Base-by-base conservation (phyloP, 306 rosid genomes). In the Casuarina cunninghamiana region DNA sequence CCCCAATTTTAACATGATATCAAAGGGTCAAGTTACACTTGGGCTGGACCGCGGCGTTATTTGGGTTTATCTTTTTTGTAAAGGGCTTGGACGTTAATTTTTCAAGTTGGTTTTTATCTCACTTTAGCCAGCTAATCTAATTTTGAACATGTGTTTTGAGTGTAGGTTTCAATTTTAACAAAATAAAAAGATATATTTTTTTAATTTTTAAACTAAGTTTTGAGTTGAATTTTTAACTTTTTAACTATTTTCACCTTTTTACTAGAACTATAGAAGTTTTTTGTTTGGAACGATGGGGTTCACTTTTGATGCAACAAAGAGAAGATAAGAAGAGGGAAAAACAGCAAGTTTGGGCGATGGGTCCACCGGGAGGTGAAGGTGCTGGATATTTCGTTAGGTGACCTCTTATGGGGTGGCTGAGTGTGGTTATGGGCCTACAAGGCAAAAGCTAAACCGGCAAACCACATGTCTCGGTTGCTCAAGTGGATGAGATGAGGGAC, bases 381-480 rank as follows among this genome's bases (percentile, higher is more conserved):
- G 75, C 79, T 57, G 84, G 91, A 86, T 90, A 88, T 88, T 92
- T 91, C 78, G 80, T 61, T 82, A 85, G 72, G 13, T 75, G 77
- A 54, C 39, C 77, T 85, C 76, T 42, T 51, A 81, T 76, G 83
- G 84, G 88, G 83, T 88, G 93, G 91, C 84, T 86, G 44, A 83
- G 90, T 84, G 88, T 79, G 82, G 85, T 37, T 26, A 80, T 63
- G 97, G 94, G 53, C 97, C 97, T 73, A 93, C 94, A 50, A 71
- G 87, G 82, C 96, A 77, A 86, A 89, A 86, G 84, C 82, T 83
- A 62, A 81, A 74, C 91, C 86, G 84, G 76, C 97, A 89, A 75
- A 82, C 86, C 97, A 93, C 97, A 84, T 93, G 93, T 72, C 89
- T 61, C 74, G 76, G 84, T 86, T 85, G 83, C 88, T 79, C 92